Conservation (phyloP, 2,329 filamentous ascomycete genomes). For the Epichloe coenophiala region DNA sequence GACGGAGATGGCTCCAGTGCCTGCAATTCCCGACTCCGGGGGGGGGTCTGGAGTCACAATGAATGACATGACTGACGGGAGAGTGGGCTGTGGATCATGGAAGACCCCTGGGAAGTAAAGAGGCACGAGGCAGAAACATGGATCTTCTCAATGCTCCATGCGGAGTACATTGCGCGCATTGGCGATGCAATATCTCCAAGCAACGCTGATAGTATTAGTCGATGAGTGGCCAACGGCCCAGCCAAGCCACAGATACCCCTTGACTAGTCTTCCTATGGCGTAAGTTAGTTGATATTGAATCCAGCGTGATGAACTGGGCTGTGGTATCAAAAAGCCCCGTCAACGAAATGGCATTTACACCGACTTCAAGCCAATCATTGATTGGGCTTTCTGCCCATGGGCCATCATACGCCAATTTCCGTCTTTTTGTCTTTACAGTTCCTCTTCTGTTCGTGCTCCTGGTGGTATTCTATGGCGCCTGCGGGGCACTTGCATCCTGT, state of each 20-base stretch:
- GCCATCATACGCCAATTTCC: neutral
- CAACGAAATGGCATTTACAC: neutral
- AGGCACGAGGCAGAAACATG: neutral
- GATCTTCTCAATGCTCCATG: neutral
- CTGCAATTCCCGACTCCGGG: neutral
- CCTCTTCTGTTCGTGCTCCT: neutral
- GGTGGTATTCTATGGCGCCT: neutral
- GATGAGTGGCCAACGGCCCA: no score
- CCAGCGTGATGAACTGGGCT: neutral
- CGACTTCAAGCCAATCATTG: neutral
- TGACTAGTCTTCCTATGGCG: neutral
- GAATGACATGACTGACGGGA: neutral
- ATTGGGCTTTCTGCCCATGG: conserved; percentile 1
- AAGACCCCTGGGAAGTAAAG: neutral
- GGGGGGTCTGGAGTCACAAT: neutral
- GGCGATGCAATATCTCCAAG: neutral
- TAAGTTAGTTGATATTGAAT: neutral
- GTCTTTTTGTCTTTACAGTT: neutral
- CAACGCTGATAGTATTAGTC: no score
- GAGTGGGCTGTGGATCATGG: neutral
- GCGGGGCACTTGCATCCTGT: neutral
- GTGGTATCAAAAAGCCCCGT: neutral
- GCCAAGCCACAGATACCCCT: neutral
- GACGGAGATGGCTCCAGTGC: neutral
- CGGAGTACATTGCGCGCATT: neutral